These are phyloP conservation scores for Candida pseudoglaebosa DNA, from an alignment of 805 yeast species.

Conservation along the genomic window DNA sequence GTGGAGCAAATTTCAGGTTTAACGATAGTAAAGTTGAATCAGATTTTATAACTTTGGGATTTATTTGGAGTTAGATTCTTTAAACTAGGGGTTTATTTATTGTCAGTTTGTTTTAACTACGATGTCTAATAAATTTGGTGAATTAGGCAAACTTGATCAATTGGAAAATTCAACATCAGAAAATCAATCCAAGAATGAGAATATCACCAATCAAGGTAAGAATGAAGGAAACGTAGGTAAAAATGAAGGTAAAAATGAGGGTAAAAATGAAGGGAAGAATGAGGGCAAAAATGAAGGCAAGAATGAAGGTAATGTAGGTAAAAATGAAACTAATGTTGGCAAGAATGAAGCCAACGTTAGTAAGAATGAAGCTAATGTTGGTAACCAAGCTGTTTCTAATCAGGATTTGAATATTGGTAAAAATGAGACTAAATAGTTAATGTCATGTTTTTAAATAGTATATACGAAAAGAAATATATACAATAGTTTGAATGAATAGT, in stretches of 20 bases:
- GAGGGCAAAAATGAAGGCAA: constrained; percentile 9
- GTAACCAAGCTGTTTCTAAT: too few species aligned
- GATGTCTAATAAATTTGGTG: constrained; percentile 10
- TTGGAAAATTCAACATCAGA: constrained; percentile 4
- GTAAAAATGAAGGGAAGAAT: constrained; percentile 7
- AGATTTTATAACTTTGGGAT: too few species aligned
- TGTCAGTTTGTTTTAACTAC: not conserved
- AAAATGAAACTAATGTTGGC: constrained; percentile 8
- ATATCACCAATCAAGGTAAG: constrained; percentile 10
- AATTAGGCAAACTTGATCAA: constrained; percentile 12
- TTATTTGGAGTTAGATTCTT: not conserved
- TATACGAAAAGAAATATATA: too few species aligned
- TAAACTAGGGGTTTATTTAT: too few species aligned
- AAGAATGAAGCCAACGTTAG: constrained; percentile 7
- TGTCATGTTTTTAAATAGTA: too few species aligned
- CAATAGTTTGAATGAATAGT: too few species aligned
- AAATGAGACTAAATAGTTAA: too few species aligned
- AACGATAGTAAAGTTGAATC: too few species aligned
- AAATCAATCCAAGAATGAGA: constrained; percentile 8
- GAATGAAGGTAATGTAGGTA: constrained; percentile 10
- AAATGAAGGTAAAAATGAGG: constrained; percentile 10
- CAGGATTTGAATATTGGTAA: too few species aligned
- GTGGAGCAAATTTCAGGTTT: not conserved
- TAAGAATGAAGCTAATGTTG: constrained; percentile 6
- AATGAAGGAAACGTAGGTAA: constrained; percentile 10